These are phyloP conservation scores for Chimonanthus praecox DNA, from an alignment of 164 flowering plant species.

Conservation along the genomic window DNA sequence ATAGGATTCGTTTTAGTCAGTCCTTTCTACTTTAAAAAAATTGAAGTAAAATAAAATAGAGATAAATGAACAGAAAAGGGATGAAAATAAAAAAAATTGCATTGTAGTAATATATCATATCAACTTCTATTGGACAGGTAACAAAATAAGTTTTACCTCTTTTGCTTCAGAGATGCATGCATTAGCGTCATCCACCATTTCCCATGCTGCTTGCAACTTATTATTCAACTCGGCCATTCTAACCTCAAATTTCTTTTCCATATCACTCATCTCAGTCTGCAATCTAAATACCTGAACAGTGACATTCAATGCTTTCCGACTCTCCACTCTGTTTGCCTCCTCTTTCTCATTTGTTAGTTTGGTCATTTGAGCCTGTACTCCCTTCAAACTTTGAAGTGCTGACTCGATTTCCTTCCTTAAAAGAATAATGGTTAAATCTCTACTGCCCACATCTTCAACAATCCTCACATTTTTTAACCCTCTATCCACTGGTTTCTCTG, in stretches of 20 bases:
- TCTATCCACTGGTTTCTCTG: slow-evolving; percentile 2
- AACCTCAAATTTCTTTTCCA: slow-evolving; percentile 35
- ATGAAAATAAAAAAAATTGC: not conserved
- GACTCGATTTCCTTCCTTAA: slow-evolving; percentile 67
- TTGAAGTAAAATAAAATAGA: too few species aligned
- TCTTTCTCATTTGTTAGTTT: slow-evolving; percentile 54
- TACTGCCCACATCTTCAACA: slow-evolving; percentile 18
- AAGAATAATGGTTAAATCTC: slow-evolving; percentile 46
- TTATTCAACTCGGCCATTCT: slow-evolving; percentile 34
- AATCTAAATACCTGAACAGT: slow-evolving; percentile 35
- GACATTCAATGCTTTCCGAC: slow-evolving; percentile 30
- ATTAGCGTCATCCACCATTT: slow-evolving; percentile 30
- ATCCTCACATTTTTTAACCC: slow-evolving; percentile 12
- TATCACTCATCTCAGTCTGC: slow-evolving; percentile 31
- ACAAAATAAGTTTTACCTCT: slow-evolving; percentile 39
- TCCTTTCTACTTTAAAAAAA: too few species aligned
- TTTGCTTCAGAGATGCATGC: slow-evolving; percentile 38
- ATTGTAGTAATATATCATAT: not conserved
- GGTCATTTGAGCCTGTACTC: slow-evolving; percentile 56
- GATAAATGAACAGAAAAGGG: too few species aligned
- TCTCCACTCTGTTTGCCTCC: slow-evolving; percentile 38
- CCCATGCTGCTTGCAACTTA: slow-evolving; percentile 39
- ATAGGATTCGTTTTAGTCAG: too few species aligned
- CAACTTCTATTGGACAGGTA: not conserved
- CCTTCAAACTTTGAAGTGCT: slow-evolving; percentile 57